Evolutionary conservation across 2,329 filamentous ascomycete genomes (phyloP), one percentile per base, ranked within the genome.

Genomic region (Trichoderma harzianum): DNA sequence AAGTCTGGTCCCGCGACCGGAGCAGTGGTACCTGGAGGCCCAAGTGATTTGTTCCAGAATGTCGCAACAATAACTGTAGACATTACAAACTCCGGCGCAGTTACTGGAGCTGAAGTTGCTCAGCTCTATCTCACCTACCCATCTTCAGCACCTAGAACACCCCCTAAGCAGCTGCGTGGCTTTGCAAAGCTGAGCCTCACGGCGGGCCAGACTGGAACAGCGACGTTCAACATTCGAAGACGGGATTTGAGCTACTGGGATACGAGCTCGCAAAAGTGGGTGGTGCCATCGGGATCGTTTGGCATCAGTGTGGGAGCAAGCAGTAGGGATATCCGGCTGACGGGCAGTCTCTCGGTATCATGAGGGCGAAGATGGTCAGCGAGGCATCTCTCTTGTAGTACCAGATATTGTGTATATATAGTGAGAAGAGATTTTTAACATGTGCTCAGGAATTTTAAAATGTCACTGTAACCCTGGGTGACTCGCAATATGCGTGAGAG

Each of bases 161-260:
- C 89, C 0, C 76, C 82, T 3, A 88, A 89, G 73, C 88, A 90
- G 76, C 81, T 91, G 24, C 89, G 90, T 78, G 88, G 86, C 1
- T 91, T 90, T 76, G 76, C 81, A 26, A 93, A 93, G 81, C 84
- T 91, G 0, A 83, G 82, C 62, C 77, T 93, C 3, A 82, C 84
- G 53, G 82, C 87, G 0, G 90, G 89, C 0, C 84, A 90, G 79
- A 84, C 81, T 43, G 84, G 87, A 78, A 82, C 73, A 11, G 87
- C 88, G 1, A 82, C 84, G 30, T 82, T 93, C 8, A 80, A 81
- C 3, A 77, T 89, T 18, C 78, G 86, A 72, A 91, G 90, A 79
- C 87, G 90, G 68, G 89, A 90, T 0, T 84, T 88, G 0, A 88
- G 87, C 73, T 92, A 88, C 81, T 93, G 89, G 86, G 88, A 92